Percentiles rank a stretch among this genome's conserved stretches.
Conservation (phyloP, 2,329 filamentous ascomycete species). For the Xylariaceae sp. region DNA sequence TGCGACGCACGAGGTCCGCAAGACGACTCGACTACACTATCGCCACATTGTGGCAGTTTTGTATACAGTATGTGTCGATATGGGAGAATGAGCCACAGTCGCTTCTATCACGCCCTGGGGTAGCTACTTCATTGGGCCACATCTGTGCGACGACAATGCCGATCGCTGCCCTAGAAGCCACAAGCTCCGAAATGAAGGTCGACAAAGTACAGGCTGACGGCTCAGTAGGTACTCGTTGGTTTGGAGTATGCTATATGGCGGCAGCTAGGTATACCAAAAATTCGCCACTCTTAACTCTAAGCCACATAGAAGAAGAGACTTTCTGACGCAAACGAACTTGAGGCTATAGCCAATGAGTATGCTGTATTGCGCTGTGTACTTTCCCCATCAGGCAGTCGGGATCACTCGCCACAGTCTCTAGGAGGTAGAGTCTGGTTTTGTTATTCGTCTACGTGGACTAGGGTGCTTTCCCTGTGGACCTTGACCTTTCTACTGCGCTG, state of each 20-base stretch:
- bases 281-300: conserved; percentile 29
- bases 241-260: too few relatives aligned
- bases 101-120: conserved; percentile 36
- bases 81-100: conserved; percentile 31
- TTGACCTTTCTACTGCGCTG: too few relatives aligned
- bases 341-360: conserved; percentile 34
- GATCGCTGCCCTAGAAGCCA: conserved; percentile 33
- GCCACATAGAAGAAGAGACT: conserved; percentile 32
- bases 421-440: conserved; percentile 45
- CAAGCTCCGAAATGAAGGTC: conserved; percentile 22
- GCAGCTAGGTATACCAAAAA: too few relatives aligned
- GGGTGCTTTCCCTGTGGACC: too few relatives aligned
- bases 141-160: conserved; percentile 21
- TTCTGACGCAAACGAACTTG: conserved; percentile 18
- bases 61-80: conserved; percentile 26
- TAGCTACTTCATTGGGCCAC: conserved; percentile 31
- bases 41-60: conserved; percentile 12
- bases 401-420: conserved; percentile 29
- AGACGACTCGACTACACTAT: too few relatives aligned
- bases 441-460: too few relatives aligned
- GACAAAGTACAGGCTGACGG: conserved; percentile 12
- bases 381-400: conserved; percentile 40
- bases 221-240: conserved; percentile 13
- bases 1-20: not conserved
- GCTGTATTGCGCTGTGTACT: conserved; percentile 30